Evolutionary conservation across 2,329 filamentous ascomycete species (phyloP).

Genomic region (Aureobasidium sp.): DNA sequence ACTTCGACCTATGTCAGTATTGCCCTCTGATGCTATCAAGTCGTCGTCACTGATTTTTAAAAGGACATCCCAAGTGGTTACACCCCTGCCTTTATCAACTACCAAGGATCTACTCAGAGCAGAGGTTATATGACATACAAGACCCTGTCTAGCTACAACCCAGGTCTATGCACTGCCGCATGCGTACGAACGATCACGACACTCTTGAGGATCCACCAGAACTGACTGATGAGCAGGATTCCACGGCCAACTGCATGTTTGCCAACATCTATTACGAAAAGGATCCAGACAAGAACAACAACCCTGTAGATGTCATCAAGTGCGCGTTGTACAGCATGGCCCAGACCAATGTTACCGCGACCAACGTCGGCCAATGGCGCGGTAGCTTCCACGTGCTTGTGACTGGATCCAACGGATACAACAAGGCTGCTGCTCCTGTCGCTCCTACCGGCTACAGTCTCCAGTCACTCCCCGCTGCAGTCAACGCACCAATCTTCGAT

Average conservation of each 20-base stretch:
- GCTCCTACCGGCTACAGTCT: too few species aligned
- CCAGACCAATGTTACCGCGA: conserved; percentile 15
- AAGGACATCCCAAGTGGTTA: background rate
- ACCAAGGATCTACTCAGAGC: background rate
- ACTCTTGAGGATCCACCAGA: background rate
- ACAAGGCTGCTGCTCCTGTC: too few species aligned
- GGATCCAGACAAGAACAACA: conserved; percentile 3
- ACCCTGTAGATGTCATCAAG: background rate
- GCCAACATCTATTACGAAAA: conserved; percentile 3
- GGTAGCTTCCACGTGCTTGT: background rate
- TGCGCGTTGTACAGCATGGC: background rate
- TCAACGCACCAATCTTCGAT: too few species aligned
- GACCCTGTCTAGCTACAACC: background rate
- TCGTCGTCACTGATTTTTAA: background rate
- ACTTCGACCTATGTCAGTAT: background rate
- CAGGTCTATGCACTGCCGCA: background rate
- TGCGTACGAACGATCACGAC: background rate
- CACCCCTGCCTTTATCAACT: background rate
- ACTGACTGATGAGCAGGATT: background rate
- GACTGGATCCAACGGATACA: too few species aligned
- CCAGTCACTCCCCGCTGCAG: too few species aligned
- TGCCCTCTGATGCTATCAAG: background rate
- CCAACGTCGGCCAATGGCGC: background rate
- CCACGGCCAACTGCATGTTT: background rate
- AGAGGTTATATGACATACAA: background rate